Evolutionary conservation across 495 filamentous ascomycete species (phyloP), one percentile per base, ranked within the genome.

Genomic region (Hypoxylon perforatum): DNA sequence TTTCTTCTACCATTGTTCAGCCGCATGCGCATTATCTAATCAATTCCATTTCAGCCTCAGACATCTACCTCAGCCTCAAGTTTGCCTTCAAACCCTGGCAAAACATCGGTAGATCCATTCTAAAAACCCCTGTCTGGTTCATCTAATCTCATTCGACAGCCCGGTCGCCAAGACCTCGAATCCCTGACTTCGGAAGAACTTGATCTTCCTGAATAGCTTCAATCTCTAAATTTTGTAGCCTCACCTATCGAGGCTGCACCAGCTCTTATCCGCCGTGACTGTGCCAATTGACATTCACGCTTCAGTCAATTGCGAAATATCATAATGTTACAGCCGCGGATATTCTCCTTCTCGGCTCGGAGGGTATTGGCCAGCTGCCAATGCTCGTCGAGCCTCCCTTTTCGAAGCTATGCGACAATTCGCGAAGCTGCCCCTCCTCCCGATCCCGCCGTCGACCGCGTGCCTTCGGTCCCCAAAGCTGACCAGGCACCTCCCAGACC

Each of bases 301-400:
- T 14, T 30, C 23, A 22, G 39, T 46, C 57, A 42, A 53, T 55
- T 67, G 48, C 61, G 55, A 64, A 57, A 58, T 67, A 46, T 55
- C 49, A 76, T 59, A 48, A 88, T 92, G 88, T 75, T 92, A 63
- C 89, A 91, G 72, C 85, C 89, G 65, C 84, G 88, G 74, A 71
- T 87, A 76, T 80, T 85, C 63, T 80, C 84, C 36, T 76, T 80
- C 73, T 78, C 77, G 65, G 75, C 85, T 64, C 75, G 74, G 67
- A 72, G 69, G 61, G 75, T 84, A 57, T 50, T 75, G 28, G 75
- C 73, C 57, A 73, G 70, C 61, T 78, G 71, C 71, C 77, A 86
- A 57, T 81, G 77, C 70, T 80, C 68, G 70, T 77, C 22, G 62
- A 79, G 46, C 19, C 70, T 57, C 61, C 76, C 57, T 42, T 71